Conservation (phyloP, 805 yeast genomes). For the Metschnikowia peoriensis region DNA sequence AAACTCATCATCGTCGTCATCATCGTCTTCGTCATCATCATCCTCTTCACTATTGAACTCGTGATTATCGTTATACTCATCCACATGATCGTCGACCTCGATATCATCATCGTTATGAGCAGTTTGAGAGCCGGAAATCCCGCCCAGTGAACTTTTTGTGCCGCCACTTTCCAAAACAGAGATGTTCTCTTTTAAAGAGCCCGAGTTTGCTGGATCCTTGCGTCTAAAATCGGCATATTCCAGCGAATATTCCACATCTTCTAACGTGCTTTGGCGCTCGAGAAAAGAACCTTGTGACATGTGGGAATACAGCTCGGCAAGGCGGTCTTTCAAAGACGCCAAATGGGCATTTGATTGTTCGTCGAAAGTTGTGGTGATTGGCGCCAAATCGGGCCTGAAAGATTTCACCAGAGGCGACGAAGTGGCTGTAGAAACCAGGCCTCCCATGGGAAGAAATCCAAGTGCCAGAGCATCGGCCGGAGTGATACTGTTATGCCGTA, state of each 20-base stretch:
- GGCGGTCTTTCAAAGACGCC: slow-evolving; percentile 18
- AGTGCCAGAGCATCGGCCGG: slow-evolving; percentile 13
- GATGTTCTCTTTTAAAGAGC: background rate
- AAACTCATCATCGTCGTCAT: slow-evolving; percentile 24
- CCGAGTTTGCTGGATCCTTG: slow-evolving; percentile 1
- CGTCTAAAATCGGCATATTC: slow-evolving; percentile 7
- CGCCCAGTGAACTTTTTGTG: background rate
- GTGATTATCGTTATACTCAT: background rate
- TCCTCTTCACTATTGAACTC: background rate
- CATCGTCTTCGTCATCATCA: slow-evolving; percentile 20
- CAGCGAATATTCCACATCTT: slow-evolving; percentile 7
- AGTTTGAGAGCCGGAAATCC: too few relatives aligned
- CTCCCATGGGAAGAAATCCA: slow-evolving; percentile 15
- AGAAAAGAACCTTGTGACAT: slow-evolving; percentile 6
- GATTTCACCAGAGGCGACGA: slow-evolving; percentile 33
- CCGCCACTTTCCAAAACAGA: slow-evolving; percentile 2
- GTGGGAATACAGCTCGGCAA: slow-evolving; percentile 15
- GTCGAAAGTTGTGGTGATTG: slow-evolving; percentile 36
- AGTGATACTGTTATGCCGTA: slow-evolving; percentile 11
- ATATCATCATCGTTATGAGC: background rate
- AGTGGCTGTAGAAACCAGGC: slow-evolving; percentile 22
- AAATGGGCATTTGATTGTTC: slow-evolving; percentile 16
- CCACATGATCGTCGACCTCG: background rate
- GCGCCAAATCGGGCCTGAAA: slow-evolving; percentile 37
- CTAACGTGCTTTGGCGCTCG: slow-evolving; percentile 12